Evolutionary conservation across 257 asterid species (phyloP).

Genomic region (Solanum paucissectum): DNA sequence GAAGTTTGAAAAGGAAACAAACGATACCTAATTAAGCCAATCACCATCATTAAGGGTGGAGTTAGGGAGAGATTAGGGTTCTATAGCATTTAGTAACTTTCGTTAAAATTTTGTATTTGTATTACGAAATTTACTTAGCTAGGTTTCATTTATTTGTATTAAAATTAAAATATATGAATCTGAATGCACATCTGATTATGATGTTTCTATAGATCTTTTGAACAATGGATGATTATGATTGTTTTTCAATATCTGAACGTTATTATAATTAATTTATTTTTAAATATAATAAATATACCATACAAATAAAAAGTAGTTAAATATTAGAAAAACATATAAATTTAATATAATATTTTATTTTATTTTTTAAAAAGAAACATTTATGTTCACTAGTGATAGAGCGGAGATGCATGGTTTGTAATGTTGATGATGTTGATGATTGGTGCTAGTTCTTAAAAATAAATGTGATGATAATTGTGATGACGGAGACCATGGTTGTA

Average conservation of each 20-base stretch:
- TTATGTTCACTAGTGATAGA: not conserved
- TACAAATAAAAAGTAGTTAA: not conserved
- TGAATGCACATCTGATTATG: not conserved
- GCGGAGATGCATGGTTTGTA: not conserved
- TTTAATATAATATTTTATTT: not conserved
- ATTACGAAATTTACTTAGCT: not conserved
- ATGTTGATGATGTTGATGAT: not conserved
- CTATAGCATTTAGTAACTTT: not conserved
- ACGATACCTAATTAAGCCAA: not conserved
- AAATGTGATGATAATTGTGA: not conserved
- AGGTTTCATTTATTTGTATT: not conserved
- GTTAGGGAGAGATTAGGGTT: not conserved
- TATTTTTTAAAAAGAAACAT: not conserved
- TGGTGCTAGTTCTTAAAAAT: not conserved
- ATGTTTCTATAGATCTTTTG: not conserved
- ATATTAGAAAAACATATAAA: not conserved
- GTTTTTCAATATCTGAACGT: not conserved
- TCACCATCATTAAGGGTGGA: not conserved
- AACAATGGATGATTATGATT: not conserved
- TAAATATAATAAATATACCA: not conserved
- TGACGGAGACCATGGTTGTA: accelerated
- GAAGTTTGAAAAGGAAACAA: not conserved
- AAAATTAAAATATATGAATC: not conserved
- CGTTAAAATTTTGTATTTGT: not conserved
- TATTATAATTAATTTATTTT: not conserved